phyloP scores from a whole-genome alignment of 352 stramenopile species.

The Globisporangium canariense region DNA sequence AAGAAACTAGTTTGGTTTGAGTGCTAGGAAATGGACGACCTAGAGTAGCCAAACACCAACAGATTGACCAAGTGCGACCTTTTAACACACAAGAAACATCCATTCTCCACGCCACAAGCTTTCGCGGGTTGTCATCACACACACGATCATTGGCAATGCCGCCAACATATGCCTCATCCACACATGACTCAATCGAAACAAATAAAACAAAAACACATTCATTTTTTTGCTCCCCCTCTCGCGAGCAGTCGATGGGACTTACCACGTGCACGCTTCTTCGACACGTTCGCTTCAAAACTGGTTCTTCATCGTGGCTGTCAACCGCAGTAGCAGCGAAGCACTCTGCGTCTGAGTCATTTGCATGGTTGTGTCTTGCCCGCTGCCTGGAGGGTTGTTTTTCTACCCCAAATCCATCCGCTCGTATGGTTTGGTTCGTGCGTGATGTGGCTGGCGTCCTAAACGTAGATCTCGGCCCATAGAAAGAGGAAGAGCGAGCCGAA shows the following conservation, averaged over 20 bases:
- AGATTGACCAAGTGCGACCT: neutral
- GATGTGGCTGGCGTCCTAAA: constrained; percentile 34
- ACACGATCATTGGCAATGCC: neutral
- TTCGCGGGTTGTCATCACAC: neutral
- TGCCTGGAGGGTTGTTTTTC: neutral
- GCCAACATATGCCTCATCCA: no score
- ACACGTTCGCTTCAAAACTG: constrained; percentile 7
- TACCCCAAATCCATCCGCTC: neutral
- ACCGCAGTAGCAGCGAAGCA: neutral
- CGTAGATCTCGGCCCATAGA: constrained; percentile 87
- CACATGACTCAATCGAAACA: neutral
- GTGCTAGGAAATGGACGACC: neutral
- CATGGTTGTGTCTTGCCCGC: neutral
- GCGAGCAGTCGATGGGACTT: neutral
- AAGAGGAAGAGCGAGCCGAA: constrained; percentile 86
- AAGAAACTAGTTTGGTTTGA: neutral
- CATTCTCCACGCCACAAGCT: neutral
- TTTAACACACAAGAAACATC: neutral
- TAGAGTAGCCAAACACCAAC: neutral
- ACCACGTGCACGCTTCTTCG: neutral
- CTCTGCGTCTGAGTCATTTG: no score
- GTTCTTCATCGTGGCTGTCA: neutral
- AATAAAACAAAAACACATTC: neutral
- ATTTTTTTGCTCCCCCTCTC: neutral
- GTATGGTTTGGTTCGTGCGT: neutral